Base-by-base conservation (phyloP, 192 early-diverging fungal species). In the Coemansia reversa region DNA sequence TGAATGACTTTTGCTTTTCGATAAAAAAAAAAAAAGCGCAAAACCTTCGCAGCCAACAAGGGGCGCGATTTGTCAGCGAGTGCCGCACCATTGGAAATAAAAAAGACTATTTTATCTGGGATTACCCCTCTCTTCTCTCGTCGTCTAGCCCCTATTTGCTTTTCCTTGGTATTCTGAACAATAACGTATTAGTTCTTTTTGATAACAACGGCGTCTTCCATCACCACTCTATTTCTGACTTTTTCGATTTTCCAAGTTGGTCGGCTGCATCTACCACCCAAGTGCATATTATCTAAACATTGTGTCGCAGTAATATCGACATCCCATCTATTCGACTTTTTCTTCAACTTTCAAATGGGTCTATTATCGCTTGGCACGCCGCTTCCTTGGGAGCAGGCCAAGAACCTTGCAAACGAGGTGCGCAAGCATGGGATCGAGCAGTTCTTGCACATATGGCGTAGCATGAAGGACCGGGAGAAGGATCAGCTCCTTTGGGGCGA, bases 321-420 rank as follows among this genome's bases (percentile, higher is more conserved):
- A 33, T 20, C 28, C 25, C 23, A 23, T n/a, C 18, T 56, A 47
- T 58, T 35, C 19, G 22, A 45, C 23, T 55, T 11, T 45, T 45
- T 45, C 42, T n/a, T 25, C n/a, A 18, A 24, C 48, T 45, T 64
- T 24, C 42, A 14, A 55, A 99, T 99, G 97, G 97, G 97, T 51
- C 86, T 99, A 3, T 70, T 99, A 48, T 90, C 92, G 28, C 81
- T 94, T 24, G 97, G 97, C 62, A 99, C 97, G n/a, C 97, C 97
- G 22, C 85, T 99, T 65, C 85, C 84, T n/a, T 99, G 97, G 97
- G 83, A 87, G 50, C 89, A 95, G 62, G 94, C 94, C 27, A 89
- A 90, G 71, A 63, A 87, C 52, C 83, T 96, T 76, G 86, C 91
- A 27, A 83, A 88, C 66, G 88, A 98, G 68, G 95, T 99, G 35